Conservation (phyloP, 352 stramenopile species). For the Pythium volutum region DNA sequence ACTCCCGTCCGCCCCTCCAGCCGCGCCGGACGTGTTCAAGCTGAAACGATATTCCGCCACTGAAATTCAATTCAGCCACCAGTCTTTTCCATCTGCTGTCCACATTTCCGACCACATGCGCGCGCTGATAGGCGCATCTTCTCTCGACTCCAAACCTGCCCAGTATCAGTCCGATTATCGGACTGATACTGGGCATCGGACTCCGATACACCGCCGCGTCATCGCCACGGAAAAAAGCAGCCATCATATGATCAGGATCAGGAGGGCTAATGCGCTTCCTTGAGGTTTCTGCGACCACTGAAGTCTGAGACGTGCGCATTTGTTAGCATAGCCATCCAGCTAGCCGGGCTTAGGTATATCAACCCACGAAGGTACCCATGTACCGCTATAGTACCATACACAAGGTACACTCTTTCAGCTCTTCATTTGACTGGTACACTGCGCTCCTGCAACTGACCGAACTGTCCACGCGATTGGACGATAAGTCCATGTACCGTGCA, state of each 20-base stretch:
- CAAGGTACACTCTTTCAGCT: not conserved
- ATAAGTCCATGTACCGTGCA: not conserved
- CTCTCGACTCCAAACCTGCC: too few relatives aligned
- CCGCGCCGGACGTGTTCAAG: conserved; percentile 6
- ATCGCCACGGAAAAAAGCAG: conserved; percentile 5
- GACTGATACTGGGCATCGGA: too few relatives aligned
- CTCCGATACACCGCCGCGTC: conserved; percentile 7
- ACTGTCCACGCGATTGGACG: conserved; percentile 9
- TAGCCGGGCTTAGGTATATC: conserved; percentile 6
- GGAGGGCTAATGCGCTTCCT: too few relatives aligned
- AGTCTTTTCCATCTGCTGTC: too few relatives aligned
- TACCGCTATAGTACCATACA: not conserved
- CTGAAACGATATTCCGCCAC: not conserved
- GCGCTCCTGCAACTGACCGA: not conserved
- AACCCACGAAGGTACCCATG: too few relatives aligned
- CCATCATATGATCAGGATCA: conserved; percentile 2
- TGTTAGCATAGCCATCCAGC: not conserved
- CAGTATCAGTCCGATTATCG: too few relatives aligned
- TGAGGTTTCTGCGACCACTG: conserved; percentile 1
- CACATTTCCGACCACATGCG: too few relatives aligned
- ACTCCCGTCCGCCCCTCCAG: not conserved
- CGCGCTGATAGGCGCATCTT: too few relatives aligned
- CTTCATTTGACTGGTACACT: not conserved
- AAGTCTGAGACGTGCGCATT: not conserved
- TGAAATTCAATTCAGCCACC: too few relatives aligned